A percentile compares a stretch with the other conserved stretches of the same genome.
These are phyloP conservation scores for Phaeoacremonium minimum DNA, from an alignment of 2,329 filamentous ascomycete genomes.

Conservation along the genomic window DNA sequence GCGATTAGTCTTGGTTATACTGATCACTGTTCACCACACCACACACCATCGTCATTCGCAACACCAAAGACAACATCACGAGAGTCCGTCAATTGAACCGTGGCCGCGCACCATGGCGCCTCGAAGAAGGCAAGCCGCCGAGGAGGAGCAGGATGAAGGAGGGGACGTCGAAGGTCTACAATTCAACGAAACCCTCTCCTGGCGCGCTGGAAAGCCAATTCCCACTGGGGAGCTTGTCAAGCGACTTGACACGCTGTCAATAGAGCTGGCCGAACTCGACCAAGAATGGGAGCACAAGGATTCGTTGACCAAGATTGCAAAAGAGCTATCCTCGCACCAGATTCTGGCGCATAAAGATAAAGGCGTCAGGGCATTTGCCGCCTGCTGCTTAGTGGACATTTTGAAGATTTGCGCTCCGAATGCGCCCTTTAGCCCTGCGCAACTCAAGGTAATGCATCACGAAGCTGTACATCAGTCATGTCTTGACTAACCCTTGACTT, in stretches of 20 bases:
- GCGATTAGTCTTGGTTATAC: too few species aligned
- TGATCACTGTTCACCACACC: too few species aligned
- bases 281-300: slow-evolving; percentile 80
- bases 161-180: slow-evolving; percentile 48
- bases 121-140: slow-evolving; percentile 29
- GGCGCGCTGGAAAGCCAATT: slow-evolving; percentile 89
- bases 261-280: slow-evolving; percentile 80
- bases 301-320: slow-evolving; percentile 80
- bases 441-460: slow-evolving; percentile 77
- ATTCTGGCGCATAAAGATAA: slow-evolving; percentile 88
- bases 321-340: slow-evolving; percentile 77
- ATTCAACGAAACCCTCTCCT: slow-evolving; percentile 84
- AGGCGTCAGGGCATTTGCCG: slow-evolving; percentile 84
- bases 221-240: slow-evolving; percentile 75
- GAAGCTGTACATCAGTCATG: too few species aligned
- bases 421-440: slow-evolving; percentile 85
- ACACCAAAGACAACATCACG: too few species aligned
- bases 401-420: slow-evolving; percentile 89
- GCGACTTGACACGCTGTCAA: slow-evolving; percentile 74
- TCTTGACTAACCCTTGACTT: too few species aligned
- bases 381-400: slow-evolving; percentile 89
- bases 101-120: slow-evolving; percentile 33
- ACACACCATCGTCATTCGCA: too few species aligned
- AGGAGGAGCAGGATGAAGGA: slow-evolving; percentile 33
- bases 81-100: too few species aligned